Evolutionary conservation across 176 grass and related monocot species (phyloP), one percentile per base, ranked within the genome.

Genomic region (Pontederia paniculata): DNA sequence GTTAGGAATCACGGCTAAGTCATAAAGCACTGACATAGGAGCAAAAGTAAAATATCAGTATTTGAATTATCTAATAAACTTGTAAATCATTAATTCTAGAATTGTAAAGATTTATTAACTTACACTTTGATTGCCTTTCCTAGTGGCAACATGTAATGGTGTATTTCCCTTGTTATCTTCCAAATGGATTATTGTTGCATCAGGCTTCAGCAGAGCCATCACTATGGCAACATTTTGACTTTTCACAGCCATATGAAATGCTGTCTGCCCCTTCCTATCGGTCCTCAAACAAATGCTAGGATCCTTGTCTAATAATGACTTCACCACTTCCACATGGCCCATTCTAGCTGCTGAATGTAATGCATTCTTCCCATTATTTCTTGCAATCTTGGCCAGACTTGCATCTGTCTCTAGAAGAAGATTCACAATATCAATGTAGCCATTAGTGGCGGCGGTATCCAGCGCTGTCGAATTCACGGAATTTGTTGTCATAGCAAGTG

Each of bases 401-500:
- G 50, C 64, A 54, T 54, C 64, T 19, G 64, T 67, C 53, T 67
- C 64, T 19, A 67, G 31, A 23, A 67, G 50, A 19, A 67, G 64
- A 54, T 54, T 67, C 28, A 67, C 64, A 5, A 67, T 42, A 44
- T 67, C 64, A 42, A 67, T 14, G 43, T 67, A 22, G 13, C 64
- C 44, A 57, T 41, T 21, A 28, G 21, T 56, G 44, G 67, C 44
- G 37, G 54, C 53, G 12, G 68, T 71, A 45, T 71, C 44, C 68
- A 71, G 50, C 3, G 68, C 55, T 21, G 68, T 71, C 21, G 68
- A 51, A 52, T 71, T 71, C 15, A 14, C 41, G 21, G 69, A 71
- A 28, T 71, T 60, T 23, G 69, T 71, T 10, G 56, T 71, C 69
- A 71, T 71, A n/a, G 69, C 69, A 9, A 71, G 17, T n/a, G 45